Base-by-base conservation (phyloP, 805 yeast species). In the Geotrichum ghanense region DNA sequence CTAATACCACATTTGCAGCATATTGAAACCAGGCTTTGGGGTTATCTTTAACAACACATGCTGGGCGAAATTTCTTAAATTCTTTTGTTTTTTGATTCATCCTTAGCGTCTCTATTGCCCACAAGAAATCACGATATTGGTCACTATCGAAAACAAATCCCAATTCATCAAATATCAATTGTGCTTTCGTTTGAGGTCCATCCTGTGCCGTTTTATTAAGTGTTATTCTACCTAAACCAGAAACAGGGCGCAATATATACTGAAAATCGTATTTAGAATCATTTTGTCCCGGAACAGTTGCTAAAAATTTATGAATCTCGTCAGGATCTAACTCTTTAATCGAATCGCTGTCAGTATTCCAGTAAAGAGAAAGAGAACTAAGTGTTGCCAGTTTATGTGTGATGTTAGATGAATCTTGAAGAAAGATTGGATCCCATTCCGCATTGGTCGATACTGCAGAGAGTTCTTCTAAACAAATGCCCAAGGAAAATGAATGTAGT, bases 381-480 rank as follows among this genome's bases (percentile, higher is more conserved):
- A 92, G 70, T 1, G 85, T 81, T 35, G 89, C 66, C 42, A 90
- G 67, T 60, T 92, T 92, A 53, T 85, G 76, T 0, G 97, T 78
- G 42, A 81, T 70, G 16, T 70, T 59, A 24, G 78, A 77, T 3
- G 83, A 71, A 22, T 81, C 79, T 1, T 90, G 76, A 23, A 92
- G 82, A 61, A 90, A 90, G 17, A 82, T 81, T 1, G 95, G 92
- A 20, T 72, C 65, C 97, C 97, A 92, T 27, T 74, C 66, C 24
- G 74, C 80, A 62, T 90, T 89, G 0, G 97, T 81, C 1, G 96
- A 86, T 0, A 88, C 83, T 0, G 96, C 97, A 0, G 96, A 86
- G 39, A 92, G 70, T 64, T 92, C 97, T 39, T 77, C 75, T 43
- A 92, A 71, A 0, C 94, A 82, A 16, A 87, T 55, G 3, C 99